Evolutionary conservation across 1,284 basidiomycete species (phyloP).

Genomic region (Cutaneotrichosporon daszewskae): DNA sequence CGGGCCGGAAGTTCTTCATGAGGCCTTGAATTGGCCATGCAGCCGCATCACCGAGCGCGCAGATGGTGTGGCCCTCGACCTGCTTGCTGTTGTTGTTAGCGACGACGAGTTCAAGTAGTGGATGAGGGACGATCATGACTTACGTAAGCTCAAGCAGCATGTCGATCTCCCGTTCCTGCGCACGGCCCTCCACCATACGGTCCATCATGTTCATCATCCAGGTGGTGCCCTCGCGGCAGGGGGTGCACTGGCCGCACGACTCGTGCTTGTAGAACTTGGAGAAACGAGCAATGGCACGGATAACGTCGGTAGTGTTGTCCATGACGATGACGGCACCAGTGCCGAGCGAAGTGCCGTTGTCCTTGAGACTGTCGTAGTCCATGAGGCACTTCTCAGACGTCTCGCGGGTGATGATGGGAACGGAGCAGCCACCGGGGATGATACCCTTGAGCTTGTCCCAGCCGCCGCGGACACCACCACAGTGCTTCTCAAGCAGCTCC

Average conservation of each 20-base stretch:
- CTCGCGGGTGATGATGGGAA: slow-evolving; percentile 83
- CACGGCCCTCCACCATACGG: slow-evolving; percentile 72
- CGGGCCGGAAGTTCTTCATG: slow-evolving; percentile 92
- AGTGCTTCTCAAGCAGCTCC: slow-evolving; percentile 93
- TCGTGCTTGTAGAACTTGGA: slow-evolving; percentile 97
- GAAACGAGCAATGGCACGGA: slow-evolving; percentile 88
- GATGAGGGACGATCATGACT: no score
- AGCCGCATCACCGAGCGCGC: slow-evolving; percentile 92
- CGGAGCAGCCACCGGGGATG: slow-evolving; percentile 90
- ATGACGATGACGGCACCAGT: slow-evolving; percentile 98
- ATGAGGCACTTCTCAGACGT: slow-evolving; percentile 84
- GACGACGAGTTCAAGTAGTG: not conserved
- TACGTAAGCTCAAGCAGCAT: slow-evolving; percentile 89
- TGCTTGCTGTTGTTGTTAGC: slow-evolving; percentile 64
- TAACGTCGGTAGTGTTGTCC: slow-evolving; percentile 94
- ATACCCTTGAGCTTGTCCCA: slow-evolving; percentile 93
- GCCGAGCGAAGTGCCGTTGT: slow-evolving; percentile 87
- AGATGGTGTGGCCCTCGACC: slow-evolving; percentile 93
- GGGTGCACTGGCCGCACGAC: slow-evolving; percentile 97
- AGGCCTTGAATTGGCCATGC: slow-evolving; percentile 94
- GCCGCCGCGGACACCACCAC: slow-evolving; percentile 87
- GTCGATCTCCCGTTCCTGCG: slow-evolving; percentile 89
- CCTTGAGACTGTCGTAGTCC: slow-evolving; percentile 98
- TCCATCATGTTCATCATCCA: slow-evolving; percentile 99
- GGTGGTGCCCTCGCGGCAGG: slow-evolving; percentile 90